A percentile compares a stretch with the other conserved stretches of the same genome.
Conservation (phyloP, 495 filamentous ascomycete genomes). For the Daldinia grandis region DNA sequence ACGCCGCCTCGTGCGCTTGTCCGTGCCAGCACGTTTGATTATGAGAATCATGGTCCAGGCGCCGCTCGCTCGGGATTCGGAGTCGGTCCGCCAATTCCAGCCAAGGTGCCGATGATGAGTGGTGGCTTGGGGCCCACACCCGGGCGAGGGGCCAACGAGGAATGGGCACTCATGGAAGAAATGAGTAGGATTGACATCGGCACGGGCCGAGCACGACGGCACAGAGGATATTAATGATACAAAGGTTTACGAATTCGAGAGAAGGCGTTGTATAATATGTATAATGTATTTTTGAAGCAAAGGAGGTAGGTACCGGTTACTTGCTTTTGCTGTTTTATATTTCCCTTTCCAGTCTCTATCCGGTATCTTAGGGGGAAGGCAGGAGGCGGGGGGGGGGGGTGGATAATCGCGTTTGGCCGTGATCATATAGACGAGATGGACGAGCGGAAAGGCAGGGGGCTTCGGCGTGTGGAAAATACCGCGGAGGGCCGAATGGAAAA, state of each 20-base stretch:
- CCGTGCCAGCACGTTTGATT: slow-evolving; percentile 56
- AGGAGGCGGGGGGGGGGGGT: background rate
- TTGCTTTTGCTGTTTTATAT: slow-evolving; percentile 19
- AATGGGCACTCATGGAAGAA: slow-evolving; percentile 76
- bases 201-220: slow-evolving; percentile 52
- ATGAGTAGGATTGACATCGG: slow-evolving; percentile 86
- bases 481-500: slow-evolving; percentile 12
- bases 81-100: slow-evolving; percentile 72
- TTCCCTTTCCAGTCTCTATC: slow-evolving; percentile 9
- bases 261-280: slow-evolving; percentile 36
- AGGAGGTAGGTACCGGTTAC: background rate
- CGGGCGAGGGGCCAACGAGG: slow-evolving; percentile 54
- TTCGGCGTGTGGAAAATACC: slow-evolving; percentile 1
- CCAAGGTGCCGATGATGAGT: slow-evolving; percentile 72
- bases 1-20: slow-evolving; percentile 52
- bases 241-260: slow-evolving; percentile 25
- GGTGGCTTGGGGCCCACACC: slow-evolving; percentile 50
- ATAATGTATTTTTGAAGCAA: slow-evolving; percentile 24
- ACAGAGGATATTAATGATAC: slow-evolving; percentile 43
- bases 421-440: slow-evolving; percentile 24
- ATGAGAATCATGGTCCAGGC: slow-evolving; percentile 53
- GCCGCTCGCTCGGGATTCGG: slow-evolving; percentile 32
- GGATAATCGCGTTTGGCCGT: background rate
- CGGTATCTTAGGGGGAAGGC: slow-evolving; percentile 3
- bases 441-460: slow-evolving; percentile 1